Evolutionary conservation across 2,329 filamentous ascomycete species (phyloP), one percentile per base, ranked within the genome.

Genomic region (Calonectria crousiana): DNA sequence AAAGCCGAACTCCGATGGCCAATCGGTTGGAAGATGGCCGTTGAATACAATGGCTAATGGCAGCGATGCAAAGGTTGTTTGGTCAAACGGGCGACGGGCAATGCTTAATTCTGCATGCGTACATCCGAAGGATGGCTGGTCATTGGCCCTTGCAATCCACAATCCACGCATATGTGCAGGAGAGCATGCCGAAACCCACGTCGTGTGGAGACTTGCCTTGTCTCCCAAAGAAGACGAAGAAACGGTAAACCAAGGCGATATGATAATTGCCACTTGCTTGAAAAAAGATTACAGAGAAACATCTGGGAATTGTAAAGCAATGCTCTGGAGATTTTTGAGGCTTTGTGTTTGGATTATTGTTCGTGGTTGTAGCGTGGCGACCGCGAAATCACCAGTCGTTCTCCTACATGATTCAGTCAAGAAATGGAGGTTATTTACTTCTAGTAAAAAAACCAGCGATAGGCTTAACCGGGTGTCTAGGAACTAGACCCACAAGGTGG

Each of bases 21-120:
- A 72, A 72, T 72, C 70, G 70, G 70, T 44, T n/a, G 11, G 23
- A 51, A 47, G 56, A 53, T 65, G 58, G 23, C 68, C 68, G 68
- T 64, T 26, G 26, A 44, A 38, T 20, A 41, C 23, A 44, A 41
- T n/a, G 49, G 49, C 49, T 13, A n/a, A 44, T 16, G 10, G 16
- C 20, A 14, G 16, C n/a, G 28, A 23, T 49, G 41, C 20, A 49
- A 34, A 53, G 10, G 49, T 38, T 30, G 23, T 34, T 26, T 14
- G 23, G 23, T 44, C 16, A 36, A 23, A 38, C 23, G 56, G 23
- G 52, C 30, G 30, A 41, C 9, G 36, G 34, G 16, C 18, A 62
- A 41, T 6, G 18, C 36, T 41, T 62, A 62, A 41, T 38, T 38
- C n/a, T 44, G 8, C 41, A 44, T 44, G 18, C 34, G 6, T 23